Percentiles rank a stretch among this genome's conserved stretches.
phyloP scores from a whole-genome alignment of 2,329 filamentous ascomycete species.

The Xylariaceae sp. region DNA sequence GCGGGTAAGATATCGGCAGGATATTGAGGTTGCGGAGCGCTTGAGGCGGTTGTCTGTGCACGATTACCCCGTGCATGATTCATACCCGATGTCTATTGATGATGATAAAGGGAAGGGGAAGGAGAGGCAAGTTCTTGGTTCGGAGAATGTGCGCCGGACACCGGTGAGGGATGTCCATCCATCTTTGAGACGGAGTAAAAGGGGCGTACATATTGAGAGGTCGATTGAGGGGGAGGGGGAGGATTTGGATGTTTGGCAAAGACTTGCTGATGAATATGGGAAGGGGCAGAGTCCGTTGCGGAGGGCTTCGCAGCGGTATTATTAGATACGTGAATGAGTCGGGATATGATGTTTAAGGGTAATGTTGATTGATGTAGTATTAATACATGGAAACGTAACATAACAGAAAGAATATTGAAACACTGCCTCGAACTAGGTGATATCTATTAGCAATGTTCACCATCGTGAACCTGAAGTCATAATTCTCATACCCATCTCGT shows the following conservation, averaged over 20 bases:
- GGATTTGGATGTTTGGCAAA: conserved; percentile 22
- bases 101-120: not conserved
- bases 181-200: not conserved
- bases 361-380: no score
- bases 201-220: not conserved
- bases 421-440: no score
- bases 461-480: not conserved
- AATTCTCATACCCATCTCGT: not conserved
- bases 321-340: no score
- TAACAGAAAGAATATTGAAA: no score
- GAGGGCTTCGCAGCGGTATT: not conserved
- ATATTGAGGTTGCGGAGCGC: not conserved
- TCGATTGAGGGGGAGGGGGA: not conserved
- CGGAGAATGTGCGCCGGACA: not conserved
- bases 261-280: conserved; percentile 14
- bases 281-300: conserved; percentile 2
- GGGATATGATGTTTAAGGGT: no score
- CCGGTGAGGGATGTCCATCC: not conserved
- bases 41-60: not conserved
- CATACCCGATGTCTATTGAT: not conserved
- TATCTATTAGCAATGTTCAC: not conserved
- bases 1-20: not conserved
- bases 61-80: no score
- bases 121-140: not conserved
- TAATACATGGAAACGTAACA: no score